These are phyloP conservation scores for Ceratobasidium sp. DNA, from an alignment of 1,284 basidiomycete genomes.

Conservation along the genomic window DNA sequence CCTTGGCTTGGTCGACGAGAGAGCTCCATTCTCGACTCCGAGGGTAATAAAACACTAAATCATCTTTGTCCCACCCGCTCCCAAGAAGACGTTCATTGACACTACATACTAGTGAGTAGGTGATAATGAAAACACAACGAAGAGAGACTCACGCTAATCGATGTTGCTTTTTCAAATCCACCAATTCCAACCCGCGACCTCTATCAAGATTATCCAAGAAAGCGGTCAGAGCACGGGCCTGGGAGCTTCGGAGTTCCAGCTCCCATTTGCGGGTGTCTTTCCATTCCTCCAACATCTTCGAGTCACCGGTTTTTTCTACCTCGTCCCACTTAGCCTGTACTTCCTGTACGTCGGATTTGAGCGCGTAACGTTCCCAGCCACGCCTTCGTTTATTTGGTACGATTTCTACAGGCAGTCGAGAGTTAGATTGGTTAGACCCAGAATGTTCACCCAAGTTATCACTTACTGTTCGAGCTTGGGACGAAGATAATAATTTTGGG, in stretches of 20 bases:
- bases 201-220: slow-evolving; percentile 7
- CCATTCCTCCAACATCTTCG: not conserved
- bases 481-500: not conserved
- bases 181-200: slow-evolving; percentile 15
- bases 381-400: slow-evolving; percentile 25
- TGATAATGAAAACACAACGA: not conserved
- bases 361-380: not conserved
- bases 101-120: not conserved
- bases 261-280: not conserved
- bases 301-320: not conserved
- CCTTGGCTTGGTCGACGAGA: slow-evolving; percentile 31
- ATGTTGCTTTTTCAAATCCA: not conserved
- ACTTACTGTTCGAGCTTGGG: slow-evolving; percentile 18
- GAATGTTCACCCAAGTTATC: too few relatives aligned
- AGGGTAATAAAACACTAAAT: slow-evolving; percentile 10
- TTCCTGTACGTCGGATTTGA: not conserved
- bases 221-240: not conserved
- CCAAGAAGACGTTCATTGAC: slow-evolving; percentile 27
- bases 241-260: not conserved
- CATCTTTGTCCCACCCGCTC: slow-evolving; percentile 43
- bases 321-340: not conserved
- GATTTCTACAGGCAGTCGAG: not conserved
- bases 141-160: slow-evolving; percentile 16
- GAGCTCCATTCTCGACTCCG: slow-evolving; percentile 21
- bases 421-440: not conserved